Base-by-base conservation (phyloP, 371 early-diverging fungal genomes). In the Mortierella sp. region DNA sequence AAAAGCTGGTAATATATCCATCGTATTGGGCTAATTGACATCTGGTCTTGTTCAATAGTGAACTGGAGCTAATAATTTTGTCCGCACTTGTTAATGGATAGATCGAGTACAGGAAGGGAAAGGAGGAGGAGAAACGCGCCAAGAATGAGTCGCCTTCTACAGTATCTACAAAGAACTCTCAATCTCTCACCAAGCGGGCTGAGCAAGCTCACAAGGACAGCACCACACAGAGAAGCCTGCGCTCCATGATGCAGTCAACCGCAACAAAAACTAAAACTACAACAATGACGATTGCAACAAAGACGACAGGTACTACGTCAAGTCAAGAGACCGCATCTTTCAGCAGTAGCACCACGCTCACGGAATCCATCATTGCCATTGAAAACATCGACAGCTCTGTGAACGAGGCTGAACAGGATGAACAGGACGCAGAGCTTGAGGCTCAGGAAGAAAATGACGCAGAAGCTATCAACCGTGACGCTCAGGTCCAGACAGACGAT, bases 1-100 rank as follows among this genome's bases (percentile, higher is more conserved):
- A 83, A 67, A 83, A 77, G 34, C 67, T 82, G 73, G 83, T 82
- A 79, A 54, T 43, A 28, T 69, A 2, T n/a, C 69, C 28, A 3
- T 44, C 26, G 5, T 2, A 10, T 69, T 43, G 24, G 6, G 16
- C 43, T 2, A 4, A 11, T 43, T 6, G 10, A 24, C 21, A 61
- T 28, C 74, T 48, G 24, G 43, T 64, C 57, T 55, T 31, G 28
- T 10, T 59, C 31, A 31, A 31, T 31, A 16, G 59, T 31, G 59
- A 31, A 26, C 19, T n/a, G 59, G 31, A 14, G 28, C 31, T 59
- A 31, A 59, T 31, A 53, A 9, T 26, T 26, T 57, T 59, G 46
- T 54, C 24, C 31, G 19, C 26, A 53, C 13, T 21, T 57, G 37
- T 34, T 26, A 48, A 11, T 10, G 46, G 21, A 31, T 74, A 81